Conservation (phyloP, 352 stramenopile genomes). For the Phytophthora lateralis region DNA sequence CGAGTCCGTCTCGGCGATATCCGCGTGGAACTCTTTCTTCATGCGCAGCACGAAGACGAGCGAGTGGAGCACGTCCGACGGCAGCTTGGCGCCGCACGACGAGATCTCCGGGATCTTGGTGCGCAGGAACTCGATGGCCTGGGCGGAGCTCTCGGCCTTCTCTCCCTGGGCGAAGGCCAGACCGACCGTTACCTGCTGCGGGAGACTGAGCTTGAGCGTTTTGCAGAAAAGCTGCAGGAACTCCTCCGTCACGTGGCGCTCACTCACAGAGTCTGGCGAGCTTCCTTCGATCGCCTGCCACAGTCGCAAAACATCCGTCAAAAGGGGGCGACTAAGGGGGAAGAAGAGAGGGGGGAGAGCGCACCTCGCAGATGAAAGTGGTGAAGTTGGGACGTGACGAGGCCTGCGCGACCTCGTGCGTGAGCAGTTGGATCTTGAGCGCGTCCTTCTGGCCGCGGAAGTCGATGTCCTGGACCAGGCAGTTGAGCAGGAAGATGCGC, state of each 20-base stretch:
- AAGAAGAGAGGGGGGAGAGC: background rate
- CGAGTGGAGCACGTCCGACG: constrained; percentile 81
- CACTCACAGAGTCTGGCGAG: constrained; percentile 39
- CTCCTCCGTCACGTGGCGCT: constrained; percentile 71
- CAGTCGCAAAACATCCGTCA: background rate
- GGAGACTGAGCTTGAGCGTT: constrained; percentile 84
- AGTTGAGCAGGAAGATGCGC: constrained; percentile 91
- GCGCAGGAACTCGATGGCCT: constrained; percentile 81
- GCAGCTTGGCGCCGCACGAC: constrained; percentile 80
- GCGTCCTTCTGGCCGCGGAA: constrained; percentile 89
- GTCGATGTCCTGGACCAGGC: constrained; percentile 90
- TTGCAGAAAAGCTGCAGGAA: constrained; percentile 82
- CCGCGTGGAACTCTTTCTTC: constrained; percentile 75
- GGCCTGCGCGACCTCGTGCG: constrained; percentile 90
- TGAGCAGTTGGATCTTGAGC: constrained; percentile 90
- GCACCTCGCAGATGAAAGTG: constrained; percentile 87
- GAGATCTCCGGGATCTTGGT: constrained; percentile 87
- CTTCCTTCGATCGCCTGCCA: constrained; percentile 72
- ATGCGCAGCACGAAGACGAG: constrained; percentile 84
- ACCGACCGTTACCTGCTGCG: constrained; percentile 85
- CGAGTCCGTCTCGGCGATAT: constrained; percentile 83
- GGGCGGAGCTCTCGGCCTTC: constrained; percentile 53
- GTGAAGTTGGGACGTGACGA: constrained; percentile 91
- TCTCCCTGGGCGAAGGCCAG: constrained; percentile 84
- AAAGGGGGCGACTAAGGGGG: background rate